A percentile compares a stretch with the other conserved stretches of the same genome.
Conservation (phyloP, 2,329 filamentous ascomycete genomes). For the Metarhizium guizhouense region DNA sequence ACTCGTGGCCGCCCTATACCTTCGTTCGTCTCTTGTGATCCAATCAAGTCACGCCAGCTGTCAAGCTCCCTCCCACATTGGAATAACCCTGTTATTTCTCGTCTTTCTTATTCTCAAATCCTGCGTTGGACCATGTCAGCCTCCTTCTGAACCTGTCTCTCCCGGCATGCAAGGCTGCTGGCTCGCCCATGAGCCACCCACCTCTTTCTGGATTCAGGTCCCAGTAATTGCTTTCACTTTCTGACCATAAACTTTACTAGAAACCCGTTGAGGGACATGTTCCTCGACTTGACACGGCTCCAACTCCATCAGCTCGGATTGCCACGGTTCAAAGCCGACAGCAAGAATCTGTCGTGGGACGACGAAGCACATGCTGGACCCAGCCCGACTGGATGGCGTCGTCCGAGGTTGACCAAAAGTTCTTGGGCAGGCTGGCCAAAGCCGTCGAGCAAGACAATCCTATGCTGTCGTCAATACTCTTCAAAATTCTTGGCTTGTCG, state of each 20-base stretch:
- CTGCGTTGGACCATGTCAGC: neutral
- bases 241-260: neutral
- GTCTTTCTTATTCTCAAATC: neutral
- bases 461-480: conserved; percentile 72
- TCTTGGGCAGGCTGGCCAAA: conserved; percentile 80
- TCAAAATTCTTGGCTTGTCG: conserved; percentile 84
- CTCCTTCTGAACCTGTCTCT: neutral
- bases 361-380: neutral
- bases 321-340: neutral
- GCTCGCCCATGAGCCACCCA: neutral
- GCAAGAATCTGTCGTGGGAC: neutral
- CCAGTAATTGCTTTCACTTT: neutral
- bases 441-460: conserved; percentile 70
- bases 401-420: conserved; percentile 95
- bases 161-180: neutral
- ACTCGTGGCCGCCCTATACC: neutral
- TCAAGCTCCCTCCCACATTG: conserved; percentile 1
- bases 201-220: neutral
- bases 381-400: conserved; percentile 63
- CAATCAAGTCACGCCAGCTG: conserved; percentile 7
- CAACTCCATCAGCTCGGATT: neutral
- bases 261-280: neutral
- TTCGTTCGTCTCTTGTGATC: neutral
- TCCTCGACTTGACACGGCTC: neutral
- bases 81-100: neutral